Conservation (phyloP, 106 monocot species). For the Dendrobium nobile region DNA sequence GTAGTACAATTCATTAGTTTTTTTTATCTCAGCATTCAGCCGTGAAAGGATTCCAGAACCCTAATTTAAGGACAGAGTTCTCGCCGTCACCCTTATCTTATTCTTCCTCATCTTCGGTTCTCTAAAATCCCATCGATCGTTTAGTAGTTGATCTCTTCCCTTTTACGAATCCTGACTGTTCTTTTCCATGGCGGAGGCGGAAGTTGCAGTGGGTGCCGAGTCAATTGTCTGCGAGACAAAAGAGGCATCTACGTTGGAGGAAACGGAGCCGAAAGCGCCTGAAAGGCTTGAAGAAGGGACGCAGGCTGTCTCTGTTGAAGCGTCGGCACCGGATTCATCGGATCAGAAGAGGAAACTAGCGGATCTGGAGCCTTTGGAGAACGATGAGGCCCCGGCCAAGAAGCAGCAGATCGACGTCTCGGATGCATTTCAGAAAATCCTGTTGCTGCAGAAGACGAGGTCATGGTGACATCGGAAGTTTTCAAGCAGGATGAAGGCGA, state of each 20-base stretch:
- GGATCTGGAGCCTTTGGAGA: not conserved
- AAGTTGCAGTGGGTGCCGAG: not conserved
- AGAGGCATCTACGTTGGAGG: not conserved
- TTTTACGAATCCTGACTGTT: not conserved
- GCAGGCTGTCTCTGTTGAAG: not conserved
- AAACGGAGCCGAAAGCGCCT: not conserved
- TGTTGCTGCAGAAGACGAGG: not conserved
- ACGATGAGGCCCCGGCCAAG: not conserved
- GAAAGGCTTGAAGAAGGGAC: not conserved
- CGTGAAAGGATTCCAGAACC: not conserved
- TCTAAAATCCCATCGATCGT: not conserved
- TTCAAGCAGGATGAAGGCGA: not conserved
- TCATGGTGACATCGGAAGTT: not conserved
- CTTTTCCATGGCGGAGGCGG: conserved; percentile 1
- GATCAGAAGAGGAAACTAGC: not conserved
- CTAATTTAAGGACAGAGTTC: not conserved
- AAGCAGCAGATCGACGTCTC: not conserved
- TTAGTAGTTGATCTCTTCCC: not conserved
- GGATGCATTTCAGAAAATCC: not conserved
- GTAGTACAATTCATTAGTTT: not conserved
- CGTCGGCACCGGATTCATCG: not conserved
- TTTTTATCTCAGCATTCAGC: not conserved
- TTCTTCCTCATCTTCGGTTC: not conserved
- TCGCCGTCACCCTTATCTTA: not conserved
- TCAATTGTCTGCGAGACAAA: not conserved